Base-by-base conservation (phyloP, 1,284 basidiomycete species). In the Clitocybe nebularis region DNA sequence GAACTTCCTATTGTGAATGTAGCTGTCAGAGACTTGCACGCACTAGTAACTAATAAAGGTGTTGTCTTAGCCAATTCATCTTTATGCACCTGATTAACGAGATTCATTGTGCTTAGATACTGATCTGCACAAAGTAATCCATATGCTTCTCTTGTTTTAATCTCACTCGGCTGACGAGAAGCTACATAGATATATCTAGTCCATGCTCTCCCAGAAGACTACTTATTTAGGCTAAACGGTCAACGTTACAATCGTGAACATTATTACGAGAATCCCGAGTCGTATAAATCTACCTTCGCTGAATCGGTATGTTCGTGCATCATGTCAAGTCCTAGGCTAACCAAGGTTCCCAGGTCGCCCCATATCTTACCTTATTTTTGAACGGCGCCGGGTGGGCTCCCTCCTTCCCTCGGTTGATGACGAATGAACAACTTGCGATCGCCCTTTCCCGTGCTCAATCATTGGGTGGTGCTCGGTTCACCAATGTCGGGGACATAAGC, bases 371-470 rank as follows among this genome's bases (percentile, higher is more conserved):
- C 0, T 74, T 91, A 3, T 74, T 94, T 44, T 70, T 95, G 38
- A 91, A 95, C 51, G 92, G 91, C 5, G 78, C 84, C 0, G 91
- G 90, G 21, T 95, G 92, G 91, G 68, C 79, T 11, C 72, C 77
- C 0, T 73, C 70, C 0, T 93, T 77, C 64, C 93, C 92, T 10
- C 77, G 89, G 3, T 66, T 93, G 5, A 82, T 95, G 74, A 79
- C 78, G 1, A 87, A 77, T 23, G 67, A 70, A 0, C 79, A 89
- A 49, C 69, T 93, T 5, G 60, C 62, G 0, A 57, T 59, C 23
- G 80, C 82, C 0, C 67, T 89, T 2, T 52, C 66, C 25, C 64
- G 61, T 1, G 79, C 80, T 0, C 63, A 65, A 36, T 54, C 69
- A 33, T 56, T 79, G 19, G 72, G 77, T n/a, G 71, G 63, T 6